Base-by-base conservation (phyloP, 1,284 basidiomycete genomes). In the Bondarzewia mesenterica region DNA sequence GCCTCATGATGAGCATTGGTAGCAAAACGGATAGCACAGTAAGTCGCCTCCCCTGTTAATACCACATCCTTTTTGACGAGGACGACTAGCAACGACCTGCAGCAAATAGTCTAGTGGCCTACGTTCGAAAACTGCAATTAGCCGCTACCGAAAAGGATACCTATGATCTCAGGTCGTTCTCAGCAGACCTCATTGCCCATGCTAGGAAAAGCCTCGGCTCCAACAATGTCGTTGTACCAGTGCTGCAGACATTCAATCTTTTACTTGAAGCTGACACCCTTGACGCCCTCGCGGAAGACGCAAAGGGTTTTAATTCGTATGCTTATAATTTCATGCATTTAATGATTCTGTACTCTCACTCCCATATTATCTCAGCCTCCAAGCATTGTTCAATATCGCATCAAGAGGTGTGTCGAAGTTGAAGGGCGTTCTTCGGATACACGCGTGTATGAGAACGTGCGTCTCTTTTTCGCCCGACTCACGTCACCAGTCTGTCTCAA, bases 21-120 rank as follows among this genome's bases (percentile, higher is more conserved):
- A 86, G 88, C 61, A 85, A 80, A 63, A 89, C 89, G 4, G 82
- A 86, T 54, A 89, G 85, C 57, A 87, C 83, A 8, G 91, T 93
- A 60, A 66, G 84, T 67, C 29, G 18, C 25, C 20, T 1, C 4
- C 44, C 32, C 42, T 50, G 20, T 22, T 20, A 32, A 4, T 41
- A 14, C 26, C 39, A 25, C n/a, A 25, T n/a, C 22, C 22, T 26
- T 23, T 27, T 47, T 52, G 39, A 57, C 40, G 20, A 48, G 16
- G 29, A 46, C 57, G 45, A 55, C 20, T 40, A 91, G 88, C 82
- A 86, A 74, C 80, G 78, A 22, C 78, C 82, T 29, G 79, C 81
- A 35, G 72, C 82, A 3, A 67, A 65, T 25, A 82, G 82, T 52
- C 67, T 92, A 18, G 71, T 79, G 27, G 62, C 69, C 29, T 89